These are phyloP conservation scores for Hypoxylon sp. DNA, from an alignment of 2,329 filamentous ascomycete genomes.

Conservation along the genomic window DNA sequence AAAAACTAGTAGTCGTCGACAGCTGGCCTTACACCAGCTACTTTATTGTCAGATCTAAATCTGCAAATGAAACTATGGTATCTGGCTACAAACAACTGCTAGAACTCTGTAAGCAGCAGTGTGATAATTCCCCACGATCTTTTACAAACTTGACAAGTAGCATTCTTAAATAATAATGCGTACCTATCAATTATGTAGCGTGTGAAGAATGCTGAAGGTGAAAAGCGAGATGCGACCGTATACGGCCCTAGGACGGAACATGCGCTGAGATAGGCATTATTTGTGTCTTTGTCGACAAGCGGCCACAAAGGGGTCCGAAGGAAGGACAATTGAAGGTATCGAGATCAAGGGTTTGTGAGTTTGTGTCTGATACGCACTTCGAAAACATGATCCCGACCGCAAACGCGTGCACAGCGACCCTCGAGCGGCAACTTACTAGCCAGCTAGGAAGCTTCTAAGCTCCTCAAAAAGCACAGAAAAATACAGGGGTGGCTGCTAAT, in stretches of 20 bases:
- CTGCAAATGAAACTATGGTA: background rate
- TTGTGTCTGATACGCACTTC: background rate
- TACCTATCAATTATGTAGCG: background rate
- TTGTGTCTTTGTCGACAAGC: slow-evolving; percentile 12
- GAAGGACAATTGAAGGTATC: slow-evolving; percentile 22
- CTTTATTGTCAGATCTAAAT: background rate
- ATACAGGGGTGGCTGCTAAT: slow-evolving; percentile 23
- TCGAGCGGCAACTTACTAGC: slow-evolving; percentile 8
- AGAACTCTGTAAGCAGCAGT: slow-evolving; percentile 2
- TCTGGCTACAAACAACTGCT: background rate
- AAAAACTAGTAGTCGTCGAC: too few species aligned
- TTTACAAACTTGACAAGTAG: background rate
- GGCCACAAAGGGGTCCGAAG: slow-evolving; percentile 17
- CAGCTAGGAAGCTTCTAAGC: background rate
- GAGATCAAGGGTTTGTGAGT: slow-evolving; percentile 16
- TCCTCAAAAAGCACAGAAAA: too few species aligned
- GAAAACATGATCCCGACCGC: background rate
- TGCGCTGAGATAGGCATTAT: slow-evolving; percentile 1
- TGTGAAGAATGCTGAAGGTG: slow-evolving; percentile 27
- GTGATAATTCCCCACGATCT: background rate
- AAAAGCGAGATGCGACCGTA: slow-evolving; percentile 20
- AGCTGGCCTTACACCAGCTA: background rate
- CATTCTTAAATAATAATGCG: background rate
- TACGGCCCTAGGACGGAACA: background rate
- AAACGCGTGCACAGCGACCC: background rate